A percentile compares a stretch with the other conserved stretches of the same genome.
Evolutionary conservation across 2,329 filamentous ascomycete genomes (phyloP).

Genomic region (Geosmithia flava): DNA sequence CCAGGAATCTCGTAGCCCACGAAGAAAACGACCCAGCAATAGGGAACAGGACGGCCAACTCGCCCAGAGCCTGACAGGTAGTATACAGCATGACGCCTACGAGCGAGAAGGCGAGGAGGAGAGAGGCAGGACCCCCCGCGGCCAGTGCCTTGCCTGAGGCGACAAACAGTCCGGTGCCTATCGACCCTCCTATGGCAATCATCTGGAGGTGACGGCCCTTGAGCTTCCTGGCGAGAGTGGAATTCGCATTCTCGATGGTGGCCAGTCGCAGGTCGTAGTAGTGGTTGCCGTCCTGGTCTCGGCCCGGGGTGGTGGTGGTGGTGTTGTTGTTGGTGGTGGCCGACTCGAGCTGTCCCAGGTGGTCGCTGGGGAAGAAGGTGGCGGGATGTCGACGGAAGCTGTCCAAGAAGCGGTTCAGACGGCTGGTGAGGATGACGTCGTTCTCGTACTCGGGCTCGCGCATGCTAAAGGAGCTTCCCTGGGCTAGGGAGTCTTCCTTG

Average conservation of each 20-base stretch:
- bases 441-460: constrained; percentile 32
- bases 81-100: constrained; percentile 84
- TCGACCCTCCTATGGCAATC: constrained; percentile 93
- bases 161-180: constrained; percentile 79
- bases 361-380: constrained; percentile 32
- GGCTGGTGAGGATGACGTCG: constrained; percentile 15
- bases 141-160: constrained; percentile 63
- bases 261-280: constrained; percentile 45
- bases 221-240: constrained; percentile 62
- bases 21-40: constrained; percentile 86
- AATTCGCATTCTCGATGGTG: constrained; percentile 62
- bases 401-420: constrained; percentile 37
- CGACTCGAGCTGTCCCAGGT: constrained; percentile 20
- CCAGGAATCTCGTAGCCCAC: constrained; percentile 83
- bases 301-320: neutral
- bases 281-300: constrained; percentile 25
- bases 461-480: constrained; percentile 38
- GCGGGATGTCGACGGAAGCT: constrained; percentile 51
- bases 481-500: constrained; percentile 42
- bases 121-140: constrained; percentile 63
- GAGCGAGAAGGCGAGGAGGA: constrained; percentile 66
- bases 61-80: constrained; percentile 82
- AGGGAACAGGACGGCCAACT: constrained; percentile 82
- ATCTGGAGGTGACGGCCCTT: constrained; percentile 87
- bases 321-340: constrained; percentile 6